A percentile compares a stretch with the other conserved stretches of the same genome.
Conservation (phyloP, 2,329 filamentous ascomycete species). For the Trichoderma koningiopsis region DNA sequence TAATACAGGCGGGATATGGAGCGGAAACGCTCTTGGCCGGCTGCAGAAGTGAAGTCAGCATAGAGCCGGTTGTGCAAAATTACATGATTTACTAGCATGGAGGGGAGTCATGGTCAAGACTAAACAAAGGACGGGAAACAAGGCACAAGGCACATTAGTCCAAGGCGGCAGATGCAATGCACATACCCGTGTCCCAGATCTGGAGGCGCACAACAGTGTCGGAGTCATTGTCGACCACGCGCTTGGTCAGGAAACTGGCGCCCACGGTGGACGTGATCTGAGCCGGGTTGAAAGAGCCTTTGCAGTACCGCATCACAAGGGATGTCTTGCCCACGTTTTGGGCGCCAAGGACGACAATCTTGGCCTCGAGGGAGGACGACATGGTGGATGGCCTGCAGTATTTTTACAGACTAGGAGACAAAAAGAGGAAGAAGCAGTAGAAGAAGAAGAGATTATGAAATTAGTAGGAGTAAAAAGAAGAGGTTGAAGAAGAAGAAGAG, state of each 20-base stretch:
- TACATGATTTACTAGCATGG: not conserved
- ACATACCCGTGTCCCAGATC: conserved; percentile 85
- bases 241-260: conserved; percentile 78
- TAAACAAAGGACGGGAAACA: not conserved
- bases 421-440: not conserved
- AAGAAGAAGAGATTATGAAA: not conserved
- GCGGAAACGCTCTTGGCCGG: conserved; percentile 92
- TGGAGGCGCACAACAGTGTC: conserved; percentile 88
- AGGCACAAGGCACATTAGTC: conserved; percentile 13
- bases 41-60: conserved; percentile 38
- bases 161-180: not conserved
- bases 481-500: not conserved
- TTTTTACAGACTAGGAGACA: not conserved
- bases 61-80: not conserved
- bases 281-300: conserved; percentile 68
- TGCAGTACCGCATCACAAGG: conserved; percentile 74
- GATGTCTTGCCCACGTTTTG: conserved; percentile 81
- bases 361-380: conserved; percentile 67
- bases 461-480: not conserved
- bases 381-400: conserved; percentile 1
- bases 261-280: conserved; percentile 72
- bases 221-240: conserved; percentile 78
- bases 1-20: conserved; percentile 96
- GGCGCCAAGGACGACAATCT: conserved; percentile 78
- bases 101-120: not conserved